phyloP scores from a whole-genome alignment of 768 basidiomycete genomes.

The Xerocomus spinulosus region DNA sequence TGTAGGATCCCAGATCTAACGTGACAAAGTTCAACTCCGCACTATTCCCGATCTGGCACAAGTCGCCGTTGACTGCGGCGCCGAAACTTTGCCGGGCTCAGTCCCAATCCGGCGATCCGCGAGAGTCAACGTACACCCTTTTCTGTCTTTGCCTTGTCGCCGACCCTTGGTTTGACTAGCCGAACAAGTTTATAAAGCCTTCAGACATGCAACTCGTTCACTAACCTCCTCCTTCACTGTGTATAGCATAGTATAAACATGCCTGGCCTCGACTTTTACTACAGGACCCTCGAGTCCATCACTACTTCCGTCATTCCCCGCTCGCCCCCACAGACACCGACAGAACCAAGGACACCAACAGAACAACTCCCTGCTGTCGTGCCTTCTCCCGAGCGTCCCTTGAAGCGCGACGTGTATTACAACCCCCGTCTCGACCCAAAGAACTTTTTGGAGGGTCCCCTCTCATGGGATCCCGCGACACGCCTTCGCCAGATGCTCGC shows the following conservation, averaged over 20 bases:
- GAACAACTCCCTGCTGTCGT: not conserved
- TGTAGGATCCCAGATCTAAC: not conserved
- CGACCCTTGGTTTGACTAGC: not conserved
- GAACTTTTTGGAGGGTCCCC: constrained; percentile 64
- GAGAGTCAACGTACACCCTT: too few relatives aligned
- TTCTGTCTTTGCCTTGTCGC: too few relatives aligned
- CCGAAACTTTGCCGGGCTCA: not conserved
- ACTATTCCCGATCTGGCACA: too few relatives aligned
- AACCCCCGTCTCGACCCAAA: constrained; percentile 66
- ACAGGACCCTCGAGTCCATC: constrained; percentile 16
- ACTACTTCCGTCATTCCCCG: not conserved
- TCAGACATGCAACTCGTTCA: not conserved
- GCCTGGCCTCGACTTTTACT: constrained; percentile 34
- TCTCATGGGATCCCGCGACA: constrained; percentile 65
- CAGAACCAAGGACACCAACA: not conserved
- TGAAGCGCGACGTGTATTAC: constrained; percentile 42
- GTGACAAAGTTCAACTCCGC: too few relatives aligned
- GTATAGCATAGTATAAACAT: constrained; percentile 22
- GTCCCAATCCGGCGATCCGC: constrained; percentile 6
- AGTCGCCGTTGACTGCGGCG: too few relatives aligned
- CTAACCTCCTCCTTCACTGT: constrained; percentile 15
- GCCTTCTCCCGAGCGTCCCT: constrained; percentile 8
- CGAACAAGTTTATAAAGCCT: constrained; percentile 23
- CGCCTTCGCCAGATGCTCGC: constrained; percentile 66
- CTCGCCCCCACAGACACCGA: constrained; percentile 2